These are phyloP conservation scores for Ophiostoma pallidulum DNA, from an alignment of 2,329 filamentous ascomycete species.

Conservation along the genomic window DNA sequence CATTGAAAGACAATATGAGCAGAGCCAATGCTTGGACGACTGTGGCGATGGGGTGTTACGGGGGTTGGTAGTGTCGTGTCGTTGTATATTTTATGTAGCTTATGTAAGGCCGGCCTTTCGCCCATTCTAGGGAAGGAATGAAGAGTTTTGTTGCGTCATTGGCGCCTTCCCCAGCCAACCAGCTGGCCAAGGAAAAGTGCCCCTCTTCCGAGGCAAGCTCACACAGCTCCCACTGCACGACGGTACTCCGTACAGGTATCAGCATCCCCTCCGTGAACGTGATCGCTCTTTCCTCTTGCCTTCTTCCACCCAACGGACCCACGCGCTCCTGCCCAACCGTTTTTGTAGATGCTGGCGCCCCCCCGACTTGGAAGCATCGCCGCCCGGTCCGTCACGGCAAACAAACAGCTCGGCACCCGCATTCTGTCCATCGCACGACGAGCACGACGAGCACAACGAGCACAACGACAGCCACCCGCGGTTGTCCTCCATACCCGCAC, in stretches of 20 bases:
- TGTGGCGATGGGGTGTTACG: too few species aligned
- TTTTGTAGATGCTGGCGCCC: too few species aligned
- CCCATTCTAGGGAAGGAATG: too few species aligned
- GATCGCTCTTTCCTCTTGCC: neutral
- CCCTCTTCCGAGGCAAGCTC: too few species aligned
- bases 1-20: constrained; percentile 8
- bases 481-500: too few species aligned
- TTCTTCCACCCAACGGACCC: neutral
- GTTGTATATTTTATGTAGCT: too few species aligned
- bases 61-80: too few species aligned
- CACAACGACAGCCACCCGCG: neutral
- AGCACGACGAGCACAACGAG: neutral
- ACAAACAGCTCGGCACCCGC: neutral
- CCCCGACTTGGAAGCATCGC: constrained; percentile 2
- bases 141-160: constrained; percentile 13
- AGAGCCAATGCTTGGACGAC: neutral
- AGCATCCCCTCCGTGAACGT: too few species aligned
- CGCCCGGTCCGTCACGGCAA: constrained; percentile 7
- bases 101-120: too few species aligned
- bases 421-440: neutral
- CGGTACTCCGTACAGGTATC: too few species aligned
- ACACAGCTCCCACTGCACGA: too few species aligned
- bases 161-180: neutral
- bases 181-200: neutral
- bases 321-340: too few species aligned